Evolutionary conservation across 257 asterid species (phyloP), one percentile per base, ranked within the genome.

Genomic region (Avicennia marina): DNA sequence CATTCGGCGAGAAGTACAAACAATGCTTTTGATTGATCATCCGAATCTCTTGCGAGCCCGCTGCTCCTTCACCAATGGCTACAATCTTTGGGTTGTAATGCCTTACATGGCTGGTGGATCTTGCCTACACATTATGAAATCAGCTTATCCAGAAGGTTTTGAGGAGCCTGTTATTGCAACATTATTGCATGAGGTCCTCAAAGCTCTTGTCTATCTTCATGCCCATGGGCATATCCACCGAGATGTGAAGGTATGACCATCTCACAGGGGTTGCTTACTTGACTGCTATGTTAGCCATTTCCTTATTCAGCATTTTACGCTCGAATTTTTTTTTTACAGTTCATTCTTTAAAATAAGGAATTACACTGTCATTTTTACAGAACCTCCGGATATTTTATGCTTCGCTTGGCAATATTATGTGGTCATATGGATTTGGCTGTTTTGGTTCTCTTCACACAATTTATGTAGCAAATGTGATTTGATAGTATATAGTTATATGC

Each of bases 21-120:
- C 95, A 49, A 85, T 90, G 98, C 76, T 57, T 62, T 75, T 90
- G 81, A 85, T 87, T 76, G 87, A 85, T 71, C 98, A 90, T 66
- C 88, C 96, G 55, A 90, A 90, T 81, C 76, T 88, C 46, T 50
- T 90, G 63, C 82, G 90, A 32, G 96, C 96, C 6, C 88, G 83
- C 70, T 87, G 98, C 72, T 90, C 98, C 62, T 90, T 90, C 75
- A 75, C 94, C 16, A 45, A 82, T 49, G 95, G 82, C 25, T 88
- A 81, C 58, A 72, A 75, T 64, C 81, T 86, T 46, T 83, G 94
- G 95, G 88, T 86, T 55, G 85, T 86, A 56, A 83, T 86, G 95
- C 95, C 95, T 19, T 83, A 67, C 75, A 69, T 86, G 93, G 81
- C 89, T 62, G 95, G 89, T 20, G 95, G 95, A 16, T 83, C 94